Base-by-base conservation (phyloP, 306 rosid genomes). In the Begonia loranthoides region DNA sequence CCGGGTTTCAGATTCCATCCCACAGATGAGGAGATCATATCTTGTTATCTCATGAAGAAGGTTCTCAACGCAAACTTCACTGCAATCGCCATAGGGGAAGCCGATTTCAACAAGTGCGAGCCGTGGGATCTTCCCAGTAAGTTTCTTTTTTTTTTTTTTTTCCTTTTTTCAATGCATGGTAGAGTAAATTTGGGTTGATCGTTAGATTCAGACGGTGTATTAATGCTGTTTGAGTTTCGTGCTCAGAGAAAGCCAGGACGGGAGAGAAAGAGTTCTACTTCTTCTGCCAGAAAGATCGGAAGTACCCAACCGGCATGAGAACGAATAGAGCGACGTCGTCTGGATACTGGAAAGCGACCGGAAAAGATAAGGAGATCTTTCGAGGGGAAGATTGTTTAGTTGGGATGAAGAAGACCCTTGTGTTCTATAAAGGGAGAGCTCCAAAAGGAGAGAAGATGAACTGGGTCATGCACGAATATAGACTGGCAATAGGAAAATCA, bases 321-420 rank as follows among this genome's bases (percentile, higher is more conserved):
- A 90, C 99, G 0, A 90, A 90, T 49, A 63, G 99, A 54, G 99
- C 99, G 3, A 90, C 99, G 3, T 80, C 74, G 40, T 76, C 92
- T 0, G 99, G 99, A 0, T 90, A 90, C 54, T 90, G 99, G 99
- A 90, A 90, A 56, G 99, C 99, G 12, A 90, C 99, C 0, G 99
- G 99, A 4, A 90, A 90, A 62, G 99, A 90, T 12, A 76, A 65
- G 13, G 95, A 86, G 65, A 83, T 90, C 51, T 80, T 15, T 77
- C 76, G 70, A 61, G 80, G 80, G 5, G 79, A 73, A 60, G 61
- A 65, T 0, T 74, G 68, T 50, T 85, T 90, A 12, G 92, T 79
- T 11, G 99, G 99, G 22, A 86, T 90, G 99, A 90, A 90, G 79
- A 90, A 90, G 63, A 90, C 99, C 19, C 86, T 90, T 11, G 99